phyloP scores from a whole-genome alignment of 345 rosid species.

The Rubroshorea leprosula region DNA sequence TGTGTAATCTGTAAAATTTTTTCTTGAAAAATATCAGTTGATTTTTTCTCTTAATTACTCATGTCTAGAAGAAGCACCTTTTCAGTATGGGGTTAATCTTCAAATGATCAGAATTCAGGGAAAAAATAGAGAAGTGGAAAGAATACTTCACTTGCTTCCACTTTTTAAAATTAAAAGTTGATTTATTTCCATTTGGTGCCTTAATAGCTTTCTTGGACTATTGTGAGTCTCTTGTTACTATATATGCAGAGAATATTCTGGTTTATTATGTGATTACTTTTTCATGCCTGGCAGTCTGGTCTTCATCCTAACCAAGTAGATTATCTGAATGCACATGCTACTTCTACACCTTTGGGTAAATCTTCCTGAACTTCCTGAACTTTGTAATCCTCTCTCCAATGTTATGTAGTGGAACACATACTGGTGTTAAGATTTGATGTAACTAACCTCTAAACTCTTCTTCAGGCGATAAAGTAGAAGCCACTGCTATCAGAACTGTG shows the following conservation, averaged over 20 bases:
- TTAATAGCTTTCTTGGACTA: background rate
- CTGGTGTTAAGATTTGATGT: constrained; percentile 7
- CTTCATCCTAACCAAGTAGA: constrained; percentile 71
- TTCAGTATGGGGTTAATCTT: background rate
- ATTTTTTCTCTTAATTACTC: background rate
- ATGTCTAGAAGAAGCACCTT: background rate
- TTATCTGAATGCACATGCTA: constrained; percentile 93
- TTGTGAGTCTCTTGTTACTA: background rate
- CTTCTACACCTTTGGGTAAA: constrained; percentile 87
- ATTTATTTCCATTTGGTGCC: background rate
- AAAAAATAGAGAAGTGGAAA: background rate
- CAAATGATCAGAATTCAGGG: background rate
- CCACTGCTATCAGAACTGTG: constrained; percentile 61
- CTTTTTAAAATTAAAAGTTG: no score
- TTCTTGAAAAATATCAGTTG: background rate
- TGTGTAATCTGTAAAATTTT: background rate
- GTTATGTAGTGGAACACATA: background rate
- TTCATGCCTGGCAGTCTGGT: constrained; percentile 57
- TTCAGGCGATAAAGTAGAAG: constrained; percentile 87
- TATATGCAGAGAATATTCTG: constrained; percentile 1
- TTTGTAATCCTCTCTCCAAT: constrained; percentile 7
- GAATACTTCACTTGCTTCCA: no score
- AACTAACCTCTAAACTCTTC: constrained; percentile 3
- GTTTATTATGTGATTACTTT: constrained; percentile 19
- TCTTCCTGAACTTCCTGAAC: constrained; percentile 15